Conservation (phyloP, 345 rosid species). For the Lenwebbia sp. region DNA sequence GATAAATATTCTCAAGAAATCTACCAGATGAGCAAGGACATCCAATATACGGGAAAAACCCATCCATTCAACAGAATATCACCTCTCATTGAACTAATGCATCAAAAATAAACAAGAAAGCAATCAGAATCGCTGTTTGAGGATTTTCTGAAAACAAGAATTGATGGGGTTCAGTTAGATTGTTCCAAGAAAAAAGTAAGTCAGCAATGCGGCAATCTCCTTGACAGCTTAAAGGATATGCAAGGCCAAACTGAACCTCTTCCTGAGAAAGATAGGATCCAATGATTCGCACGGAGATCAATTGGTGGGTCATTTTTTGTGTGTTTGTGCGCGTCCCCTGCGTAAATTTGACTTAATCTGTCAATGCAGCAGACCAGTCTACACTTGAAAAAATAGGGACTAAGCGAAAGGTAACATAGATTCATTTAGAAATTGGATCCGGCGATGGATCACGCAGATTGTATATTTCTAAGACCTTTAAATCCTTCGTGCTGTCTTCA, state of each 20-base stretch:
- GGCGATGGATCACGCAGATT: neutral
- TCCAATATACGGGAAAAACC: neutral
- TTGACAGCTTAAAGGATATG: neutral
- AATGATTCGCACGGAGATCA: neutral
- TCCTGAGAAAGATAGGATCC: neutral
- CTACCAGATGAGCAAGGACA: neutral
- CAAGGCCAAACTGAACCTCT: neutral
- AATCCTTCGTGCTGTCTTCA: neutral
- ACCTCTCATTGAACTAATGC: neutral
- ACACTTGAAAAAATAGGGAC: neutral
- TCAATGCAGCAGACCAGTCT: neutral
- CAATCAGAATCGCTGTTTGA: neutral
- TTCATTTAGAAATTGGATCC: neutral
- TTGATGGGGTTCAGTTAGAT: neutral
- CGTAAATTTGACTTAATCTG: neutral
- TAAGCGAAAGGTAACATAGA: neutral
- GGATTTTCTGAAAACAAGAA: neutral
- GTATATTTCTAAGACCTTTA: neutral
- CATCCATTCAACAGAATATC: neutral
- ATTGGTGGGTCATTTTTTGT: neutral
- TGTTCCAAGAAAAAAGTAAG: neutral
- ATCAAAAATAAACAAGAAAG: neutral
- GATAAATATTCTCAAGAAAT: neutral
- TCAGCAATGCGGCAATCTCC: neutral
- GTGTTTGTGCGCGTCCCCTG: neutral